Base-by-base conservation (phyloP, 805 yeast genomes). In the Sporopachydermia lactativora region DNA sequence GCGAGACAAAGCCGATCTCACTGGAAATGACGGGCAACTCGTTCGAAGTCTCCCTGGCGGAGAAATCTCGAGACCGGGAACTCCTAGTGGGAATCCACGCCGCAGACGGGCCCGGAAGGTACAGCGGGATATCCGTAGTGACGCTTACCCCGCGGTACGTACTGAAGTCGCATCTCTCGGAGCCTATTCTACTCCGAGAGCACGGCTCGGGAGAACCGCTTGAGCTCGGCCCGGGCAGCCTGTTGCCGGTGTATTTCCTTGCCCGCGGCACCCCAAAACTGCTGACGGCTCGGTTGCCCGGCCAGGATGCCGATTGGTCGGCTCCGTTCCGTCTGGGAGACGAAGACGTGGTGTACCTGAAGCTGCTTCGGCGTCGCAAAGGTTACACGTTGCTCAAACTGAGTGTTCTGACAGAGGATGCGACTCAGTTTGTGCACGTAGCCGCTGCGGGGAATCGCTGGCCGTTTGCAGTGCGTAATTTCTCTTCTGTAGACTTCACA, bases 391-490 rank as follows among this genome's bases (percentile, higher is more conserved):
- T 92, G 34, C 58, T 86, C 24, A 77, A 81, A 52, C 71, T 84
- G 18, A 88, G 81, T 43, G 72, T 85, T 17, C 55, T 79, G 28
- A 64, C 85, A n/a, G 95, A 88, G 46, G 72, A 75, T 36, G 86
- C 95, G 0, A 75, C 95, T 0, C 62, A 94, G 15, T 88, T 85
- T 51, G 70, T 92, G 38, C 79, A 77, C 47, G 57, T 89, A 31
- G 71, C 70, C 35, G 77, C 77, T 52, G 92, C 94, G 2, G 73
- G 74, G 28, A 70, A 76, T 44, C 65, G 70, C 43, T 92, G 99
- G 99, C 99, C 98, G 8, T 92, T 64, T 54, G 83, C 96, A 0
- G 77, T 92, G 35, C 65, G 96, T 45, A 92, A 92, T 55, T 88
- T 85, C 59, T 83, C 92, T 54, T 84, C 84, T 45, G 61, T 72